phyloP scores from a whole-genome alignment of 2,329 filamentous ascomycete species.

The Magnaporthales sp. region DNA sequence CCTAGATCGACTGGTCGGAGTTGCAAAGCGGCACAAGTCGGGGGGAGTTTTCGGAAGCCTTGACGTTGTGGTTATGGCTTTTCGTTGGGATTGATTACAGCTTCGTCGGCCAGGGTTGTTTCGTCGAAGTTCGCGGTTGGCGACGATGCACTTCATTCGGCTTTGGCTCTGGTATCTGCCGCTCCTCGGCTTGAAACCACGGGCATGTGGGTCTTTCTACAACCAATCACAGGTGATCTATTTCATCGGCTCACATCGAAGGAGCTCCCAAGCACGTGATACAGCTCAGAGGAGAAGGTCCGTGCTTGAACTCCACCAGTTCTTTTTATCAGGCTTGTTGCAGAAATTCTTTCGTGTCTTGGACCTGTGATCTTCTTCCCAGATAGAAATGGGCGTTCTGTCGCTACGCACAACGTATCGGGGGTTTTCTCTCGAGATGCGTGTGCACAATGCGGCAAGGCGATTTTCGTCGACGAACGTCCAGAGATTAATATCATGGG shows the following conservation, averaged over 20 bases:
- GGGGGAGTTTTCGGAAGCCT: background rate
- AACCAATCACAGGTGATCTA: slow-evolving; percentile 26
- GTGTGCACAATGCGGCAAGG: slow-evolving; percentile 19
- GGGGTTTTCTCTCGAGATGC: slow-evolving; percentile 12
- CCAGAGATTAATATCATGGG: slow-evolving; percentile 34
- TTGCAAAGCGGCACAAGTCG: background rate
- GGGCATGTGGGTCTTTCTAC: slow-evolving; percentile 10
- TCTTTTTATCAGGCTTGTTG: slow-evolving; percentile 5
- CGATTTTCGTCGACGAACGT: slow-evolving; percentile 22
- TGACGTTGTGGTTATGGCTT: background rate
- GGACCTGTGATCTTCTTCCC: slow-evolving; percentile 26
- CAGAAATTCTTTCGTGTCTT: background rate
- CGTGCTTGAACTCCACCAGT: background rate
- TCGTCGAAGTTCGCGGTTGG: background rate
- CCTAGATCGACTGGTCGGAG: background rate
- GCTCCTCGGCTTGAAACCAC: slow-evolving; percentile 27
- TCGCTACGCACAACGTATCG: slow-evolving; percentile 7
- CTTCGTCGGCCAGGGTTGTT: background rate
- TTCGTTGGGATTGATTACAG: background rate
- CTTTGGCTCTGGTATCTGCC: slow-evolving; percentile 20
- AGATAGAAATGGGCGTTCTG: slow-evolving; percentile 44
- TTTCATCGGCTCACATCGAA: slow-evolving; percentile 5
- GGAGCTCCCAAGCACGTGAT: slow-evolving; percentile 17
- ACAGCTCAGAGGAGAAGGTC: slow-evolving; percentile 1
- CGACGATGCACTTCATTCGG: background rate